Evolutionary conservation across 805 yeast species (phyloP).

Genomic region (Candida mattraensis): DNA sequence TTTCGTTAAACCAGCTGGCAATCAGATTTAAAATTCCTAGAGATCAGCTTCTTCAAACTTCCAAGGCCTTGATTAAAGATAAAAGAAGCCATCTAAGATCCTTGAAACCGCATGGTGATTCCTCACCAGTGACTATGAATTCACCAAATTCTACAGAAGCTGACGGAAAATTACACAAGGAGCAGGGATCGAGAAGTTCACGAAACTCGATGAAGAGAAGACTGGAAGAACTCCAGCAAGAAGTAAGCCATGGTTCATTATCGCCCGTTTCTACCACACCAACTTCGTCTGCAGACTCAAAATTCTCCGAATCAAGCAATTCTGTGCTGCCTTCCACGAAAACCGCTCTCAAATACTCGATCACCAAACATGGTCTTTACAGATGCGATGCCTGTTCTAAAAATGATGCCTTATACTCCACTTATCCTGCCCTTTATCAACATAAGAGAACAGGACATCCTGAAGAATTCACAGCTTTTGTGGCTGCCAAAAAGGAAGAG

Average conservation of each 20-base stretch:
- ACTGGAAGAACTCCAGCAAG: slow-evolving; percentile 6
- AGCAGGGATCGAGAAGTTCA: slow-evolving; percentile 10
- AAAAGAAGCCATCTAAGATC: slow-evolving; percentile 19
- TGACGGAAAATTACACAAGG: slow-evolving; percentile 1
- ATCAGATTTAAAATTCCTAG: slow-evolving; percentile 28
- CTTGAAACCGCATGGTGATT: slow-evolving; percentile 16
- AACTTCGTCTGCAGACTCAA: slow-evolving; percentile 5
- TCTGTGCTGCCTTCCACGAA: slow-evolving; percentile 2
- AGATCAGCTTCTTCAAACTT: slow-evolving; percentile 18
- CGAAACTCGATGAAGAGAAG: slow-evolving; percentile 20
- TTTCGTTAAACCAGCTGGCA: slow-evolving; percentile 30
- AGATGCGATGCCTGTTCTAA: slow-evolving; percentile 21
- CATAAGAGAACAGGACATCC: slow-evolving; percentile 22
- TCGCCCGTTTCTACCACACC: not conserved
- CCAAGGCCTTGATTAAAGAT: slow-evolving; percentile 12
- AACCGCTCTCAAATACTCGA: slow-evolving; percentile 17
- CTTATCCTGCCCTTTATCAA: slow-evolving; percentile 22
- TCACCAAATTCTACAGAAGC: not conserved
- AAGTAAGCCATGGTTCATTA: too few species aligned
- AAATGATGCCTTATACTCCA: slow-evolving; percentile 12
- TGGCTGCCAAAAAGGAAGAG: slow-evolving; percentile 1
- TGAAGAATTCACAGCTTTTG: slow-evolving; percentile 15
- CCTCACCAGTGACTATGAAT: slow-evolving; percentile 1
- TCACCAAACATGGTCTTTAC: slow-evolving; percentile 21
- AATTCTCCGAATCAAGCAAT: slow-evolving; percentile 7